phyloP scores from a whole-genome alignment of 495 filamentous ascomycete genomes.

The Penicillium crystallinum region DNA sequence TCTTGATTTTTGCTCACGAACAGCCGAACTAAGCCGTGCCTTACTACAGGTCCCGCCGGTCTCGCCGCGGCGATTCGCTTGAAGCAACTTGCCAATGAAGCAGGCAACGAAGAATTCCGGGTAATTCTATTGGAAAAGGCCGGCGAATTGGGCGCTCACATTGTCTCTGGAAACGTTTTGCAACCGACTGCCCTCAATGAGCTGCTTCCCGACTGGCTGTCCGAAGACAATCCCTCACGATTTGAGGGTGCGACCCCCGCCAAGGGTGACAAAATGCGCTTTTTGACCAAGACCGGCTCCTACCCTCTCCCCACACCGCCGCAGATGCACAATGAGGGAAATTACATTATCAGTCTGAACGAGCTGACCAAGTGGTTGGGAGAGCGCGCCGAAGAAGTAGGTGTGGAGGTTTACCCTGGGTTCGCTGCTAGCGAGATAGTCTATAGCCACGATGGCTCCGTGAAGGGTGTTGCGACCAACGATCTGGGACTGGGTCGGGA shows the following conservation, averaged over 20 bases:
- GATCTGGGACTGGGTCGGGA: conserved; percentile 78
- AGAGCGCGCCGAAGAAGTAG: conserved; percentile 89
- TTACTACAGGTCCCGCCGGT: conserved; percentile 68
- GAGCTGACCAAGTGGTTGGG: conserved; percentile 93
- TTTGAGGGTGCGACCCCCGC: conserved; percentile 84
- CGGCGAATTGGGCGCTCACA: conserved; percentile 90
- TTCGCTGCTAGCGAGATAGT: conserved; percentile 93
- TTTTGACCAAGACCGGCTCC: conserved; percentile 76
- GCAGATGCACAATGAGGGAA: conserved; percentile 97
- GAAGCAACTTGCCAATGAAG: conserved; percentile 92
- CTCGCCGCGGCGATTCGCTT: conserved; percentile 88
- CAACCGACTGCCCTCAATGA: conserved; percentile 86
- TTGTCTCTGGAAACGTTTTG: conserved; percentile 92
- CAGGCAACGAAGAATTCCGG: conserved; percentile 93
- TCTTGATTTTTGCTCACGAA: conserved; percentile 5
- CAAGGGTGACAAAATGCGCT: conserved; percentile 81
- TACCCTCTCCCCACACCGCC: conserved; percentile 83
- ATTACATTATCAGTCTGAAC: conserved; percentile 94
- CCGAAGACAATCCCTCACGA: conserved; percentile 74
- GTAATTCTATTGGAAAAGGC: conserved; percentile 94
- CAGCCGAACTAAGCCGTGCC: conserved; percentile 12
- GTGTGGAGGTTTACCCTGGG: conserved; percentile 97
- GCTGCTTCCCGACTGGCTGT: conserved; percentile 89
- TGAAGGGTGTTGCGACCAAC: conserved; percentile 94
- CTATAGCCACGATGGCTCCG: conserved; percentile 78